These are phyloP conservation scores for Lithospermum erythrorhizon DNA, from an alignment of 257 asterid genomes.

Conservation along the genomic window DNA sequence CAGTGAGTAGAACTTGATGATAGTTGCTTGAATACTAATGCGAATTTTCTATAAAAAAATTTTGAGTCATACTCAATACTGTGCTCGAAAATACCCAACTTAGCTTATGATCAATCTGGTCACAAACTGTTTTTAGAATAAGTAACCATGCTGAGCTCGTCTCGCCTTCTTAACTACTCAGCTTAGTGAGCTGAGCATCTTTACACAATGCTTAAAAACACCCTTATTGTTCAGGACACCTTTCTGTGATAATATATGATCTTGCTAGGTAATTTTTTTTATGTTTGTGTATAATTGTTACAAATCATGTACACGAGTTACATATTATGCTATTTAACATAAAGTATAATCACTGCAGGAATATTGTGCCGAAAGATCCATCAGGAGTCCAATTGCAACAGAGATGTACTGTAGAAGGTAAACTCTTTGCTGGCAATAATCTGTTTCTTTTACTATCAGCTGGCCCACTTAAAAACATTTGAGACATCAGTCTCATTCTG, in stretches of 20 bases:
- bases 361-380: slow-evolving; percentile 44
- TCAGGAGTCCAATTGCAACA: slow-evolving; percentile 53
- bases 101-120: too few species aligned
- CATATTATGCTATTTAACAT: slow-evolving; percentile 8
- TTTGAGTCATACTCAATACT: not conserved
- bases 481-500: slow-evolving; percentile 3
- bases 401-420: slow-evolving; percentile 48
- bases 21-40: not conserved
- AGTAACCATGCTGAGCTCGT: too few species aligned
- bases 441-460: slow-evolving; percentile 10
- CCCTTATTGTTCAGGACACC: too few species aligned
- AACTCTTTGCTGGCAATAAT: slow-evolving; percentile 11
- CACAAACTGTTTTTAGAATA: too few species aligned
- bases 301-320: not conserved
- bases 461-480: not conserved
- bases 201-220: too few species aligned
- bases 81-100: not conserved
- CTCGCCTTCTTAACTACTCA: too few species aligned
- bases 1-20: not conserved
- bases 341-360: slow-evolving; percentile 41
- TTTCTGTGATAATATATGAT: too few species aligned
- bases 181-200: too few species aligned
- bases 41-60: too few species aligned
- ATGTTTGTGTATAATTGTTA: not conserved
- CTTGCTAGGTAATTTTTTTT: not conserved